These are phyloP conservation scores for Pythium utonaiense DNA, from an alignment of 352 stramenopile genomes.

Conservation along the genomic window DNA sequence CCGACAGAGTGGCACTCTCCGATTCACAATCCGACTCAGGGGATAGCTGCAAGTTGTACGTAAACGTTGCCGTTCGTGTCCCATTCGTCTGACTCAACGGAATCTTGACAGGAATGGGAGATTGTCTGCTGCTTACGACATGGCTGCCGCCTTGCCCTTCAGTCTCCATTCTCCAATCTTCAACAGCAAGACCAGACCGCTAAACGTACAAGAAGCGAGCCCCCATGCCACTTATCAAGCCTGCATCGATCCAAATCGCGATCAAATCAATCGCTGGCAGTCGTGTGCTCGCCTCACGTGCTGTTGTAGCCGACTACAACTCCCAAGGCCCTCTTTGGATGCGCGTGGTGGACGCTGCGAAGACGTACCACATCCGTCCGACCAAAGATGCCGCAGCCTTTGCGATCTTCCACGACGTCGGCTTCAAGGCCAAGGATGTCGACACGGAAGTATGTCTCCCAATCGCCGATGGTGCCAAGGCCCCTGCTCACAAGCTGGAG, in stretches of 20 bases:
- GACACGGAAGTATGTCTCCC: slow-evolving; percentile 49
- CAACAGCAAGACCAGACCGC: too few relatives aligned
- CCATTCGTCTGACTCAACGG: too few relatives aligned
- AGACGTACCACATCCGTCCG: neutral
- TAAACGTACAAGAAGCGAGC: too few relatives aligned
- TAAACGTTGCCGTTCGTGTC: too few relatives aligned
- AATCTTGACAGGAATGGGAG: too few relatives aligned
- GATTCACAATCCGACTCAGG: too few relatives aligned
- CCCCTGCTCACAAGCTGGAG: slow-evolving; percentile 5
- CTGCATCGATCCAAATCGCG: neutral
- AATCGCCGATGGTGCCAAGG: slow-evolving; percentile 18
- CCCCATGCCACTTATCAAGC: neutral
- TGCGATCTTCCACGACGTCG: slow-evolving; percentile 9
- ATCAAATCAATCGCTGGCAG: slow-evolving; percentile 5
- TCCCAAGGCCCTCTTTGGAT: slow-evolving; percentile 12
- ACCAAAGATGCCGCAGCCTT: neutral
- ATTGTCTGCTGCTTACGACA: too few relatives aligned
- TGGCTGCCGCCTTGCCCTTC: too few relatives aligned
- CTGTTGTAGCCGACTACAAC: slow-evolving; percentile 2
- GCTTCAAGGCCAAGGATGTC: slow-evolving; percentile 6
- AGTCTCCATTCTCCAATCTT: too few relatives aligned
- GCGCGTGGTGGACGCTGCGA: neutral
- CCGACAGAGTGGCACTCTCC: too few relatives aligned
- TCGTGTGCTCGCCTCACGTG: neutral
- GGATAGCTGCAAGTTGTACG: too few relatives aligned